Percentiles rank a stretch among this genome's conserved stretches.
phyloP scores from a whole-genome alignment of 1,284 basidiomycete genomes.

The Sphagnurus paluster region DNA sequence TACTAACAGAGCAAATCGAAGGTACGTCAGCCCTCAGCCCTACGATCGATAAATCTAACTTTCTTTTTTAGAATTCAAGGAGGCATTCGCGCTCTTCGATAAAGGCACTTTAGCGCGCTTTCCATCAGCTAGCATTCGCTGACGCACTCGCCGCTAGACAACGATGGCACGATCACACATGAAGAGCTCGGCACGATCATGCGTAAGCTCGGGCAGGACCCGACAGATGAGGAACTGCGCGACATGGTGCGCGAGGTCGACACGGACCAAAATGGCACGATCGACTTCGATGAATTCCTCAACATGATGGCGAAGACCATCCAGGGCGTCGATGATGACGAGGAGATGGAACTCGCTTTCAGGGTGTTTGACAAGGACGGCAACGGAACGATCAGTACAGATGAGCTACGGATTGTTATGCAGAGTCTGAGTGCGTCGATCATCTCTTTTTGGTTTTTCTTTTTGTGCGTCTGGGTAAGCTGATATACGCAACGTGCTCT shows the following conservation, averaged over 20 bases:
- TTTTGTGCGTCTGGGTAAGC: neutral
- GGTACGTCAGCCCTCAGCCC: slow-evolving; percentile 2
- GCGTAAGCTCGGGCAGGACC: slow-evolving; percentile 94
- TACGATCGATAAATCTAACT: neutral
- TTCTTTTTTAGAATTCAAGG: slow-evolving; percentile 64
- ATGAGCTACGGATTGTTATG: slow-evolving; percentile 52
- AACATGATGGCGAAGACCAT: slow-evolving; percentile 67
- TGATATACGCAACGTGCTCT: neutral
- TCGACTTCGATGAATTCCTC: slow-evolving; percentile 91
- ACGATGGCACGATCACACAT: slow-evolving; percentile 96
- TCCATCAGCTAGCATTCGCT: slow-evolving; percentile 45
- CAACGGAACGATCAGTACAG: slow-evolving; percentile 72
- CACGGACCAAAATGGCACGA: slow-evolving; percentile 74
- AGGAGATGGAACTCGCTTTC: slow-evolving; percentile 76
- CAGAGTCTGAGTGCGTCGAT: slow-evolving; percentile 25
- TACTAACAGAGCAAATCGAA: slow-evolving; percentile 12
- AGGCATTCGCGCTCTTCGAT: slow-evolving; percentile 93
- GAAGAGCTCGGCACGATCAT: slow-evolving; percentile 96
- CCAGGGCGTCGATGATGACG: slow-evolving; percentile 80
- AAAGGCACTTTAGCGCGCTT: slow-evolving; percentile 65
- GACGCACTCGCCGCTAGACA: slow-evolving; percentile 55
- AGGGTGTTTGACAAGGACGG: slow-evolving; percentile 79
- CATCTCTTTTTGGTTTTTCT: neutral
- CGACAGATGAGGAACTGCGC: slow-evolving; percentile 90
- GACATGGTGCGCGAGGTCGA: slow-evolving; percentile 87